Percentiles rank a stretch among this genome's conserved stretches.
Conservation (phyloP, 2,329 filamentous ascomycete species). For the Phoma sp. region DNA sequence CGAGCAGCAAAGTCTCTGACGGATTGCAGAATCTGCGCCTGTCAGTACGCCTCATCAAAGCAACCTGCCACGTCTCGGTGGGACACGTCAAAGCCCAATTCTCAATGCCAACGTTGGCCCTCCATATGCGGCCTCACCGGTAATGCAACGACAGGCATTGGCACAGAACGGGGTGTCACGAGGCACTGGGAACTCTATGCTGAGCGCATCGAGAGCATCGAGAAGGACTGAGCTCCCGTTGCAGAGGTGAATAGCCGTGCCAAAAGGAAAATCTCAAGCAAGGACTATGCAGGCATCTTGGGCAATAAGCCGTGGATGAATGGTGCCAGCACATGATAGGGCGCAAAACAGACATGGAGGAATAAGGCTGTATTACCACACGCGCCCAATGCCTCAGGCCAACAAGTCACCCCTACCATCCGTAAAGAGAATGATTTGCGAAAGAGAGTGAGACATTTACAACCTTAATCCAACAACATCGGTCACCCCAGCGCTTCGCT, state of each 20-base stretch:
- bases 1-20: neutral
- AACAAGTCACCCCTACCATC: neutral
- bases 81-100: slow-evolving; percentile 33
- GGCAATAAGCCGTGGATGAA: neutral
- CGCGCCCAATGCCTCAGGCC: neutral
- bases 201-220: slow-evolving; percentile 38
- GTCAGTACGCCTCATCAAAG: slow-evolving; percentile 39
- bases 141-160: slow-evolving; percentile 43
- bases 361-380: neutral
- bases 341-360: neutral
- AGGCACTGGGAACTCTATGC: slow-evolving; percentile 36
- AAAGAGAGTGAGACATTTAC: neutral
- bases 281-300: neutral
- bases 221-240: slow-evolving; percentile 30
- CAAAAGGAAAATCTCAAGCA: neutral
- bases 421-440: neutral
- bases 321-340: neutral
- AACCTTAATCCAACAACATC: neutral
- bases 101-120: slow-evolving; percentile 25
- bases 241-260: neutral
- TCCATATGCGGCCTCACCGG: slow-evolving; percentile 42
- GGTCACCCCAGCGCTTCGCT: no score
- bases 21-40: slow-evolving; percentile 30
- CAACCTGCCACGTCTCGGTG: slow-evolving; percentile 39
- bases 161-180: slow-evolving; percentile 21